Evolutionary conservation across 106 monocot genomes (phyloP).

Genomic region (Apostasia ramifera): DNA sequence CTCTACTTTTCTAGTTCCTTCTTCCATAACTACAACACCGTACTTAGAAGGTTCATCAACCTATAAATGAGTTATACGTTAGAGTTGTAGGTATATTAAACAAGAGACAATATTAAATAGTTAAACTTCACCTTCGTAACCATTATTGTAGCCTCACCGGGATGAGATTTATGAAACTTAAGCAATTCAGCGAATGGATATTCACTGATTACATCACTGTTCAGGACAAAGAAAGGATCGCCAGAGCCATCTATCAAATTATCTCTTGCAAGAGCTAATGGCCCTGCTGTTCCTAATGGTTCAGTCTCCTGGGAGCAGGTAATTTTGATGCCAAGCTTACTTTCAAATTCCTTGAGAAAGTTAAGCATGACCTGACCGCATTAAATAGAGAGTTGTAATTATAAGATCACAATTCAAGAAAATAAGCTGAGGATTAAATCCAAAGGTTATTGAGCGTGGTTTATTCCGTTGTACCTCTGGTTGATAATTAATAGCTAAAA

Average conservation of each 20-base stretch:
- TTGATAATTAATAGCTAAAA: slow-evolving; percentile 50
- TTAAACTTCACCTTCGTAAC: slow-evolving; percentile 57
- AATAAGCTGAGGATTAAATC: background rate
- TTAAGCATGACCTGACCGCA: slow-evolving; percentile 58
- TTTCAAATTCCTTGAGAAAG: slow-evolving; percentile 76
- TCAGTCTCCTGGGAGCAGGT: slow-evolving; percentile 81
- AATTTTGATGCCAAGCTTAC: slow-evolving; percentile 64
- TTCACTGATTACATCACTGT: slow-evolving; percentile 85
- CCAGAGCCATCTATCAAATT: slow-evolving; percentile 59
- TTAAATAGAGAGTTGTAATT: background rate
- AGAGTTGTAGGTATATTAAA: background rate
- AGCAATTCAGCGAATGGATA: slow-evolving; percentile 67
- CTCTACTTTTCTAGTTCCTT: slow-evolving; percentile 69
- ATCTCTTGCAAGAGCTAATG: slow-evolving; percentile 70
- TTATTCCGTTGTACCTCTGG: slow-evolving; percentile 38
- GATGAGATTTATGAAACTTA: slow-evolving; percentile 54
- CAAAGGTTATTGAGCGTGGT: background rate
- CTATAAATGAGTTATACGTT: slow-evolving; percentile 9
- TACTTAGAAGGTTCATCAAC: slow-evolving; percentile 89
- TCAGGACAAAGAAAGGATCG: slow-evolving; percentile 85
- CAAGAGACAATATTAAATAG: too few relatives aligned
- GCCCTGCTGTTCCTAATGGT: slow-evolving; percentile 82
- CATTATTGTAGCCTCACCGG: slow-evolving; percentile 66
- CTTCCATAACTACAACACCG: slow-evolving; percentile 81
- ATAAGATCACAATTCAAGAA: background rate